Conservation (phyloP, 176 grass and related monocot species). For the Phyllostachys edulis region DNA sequence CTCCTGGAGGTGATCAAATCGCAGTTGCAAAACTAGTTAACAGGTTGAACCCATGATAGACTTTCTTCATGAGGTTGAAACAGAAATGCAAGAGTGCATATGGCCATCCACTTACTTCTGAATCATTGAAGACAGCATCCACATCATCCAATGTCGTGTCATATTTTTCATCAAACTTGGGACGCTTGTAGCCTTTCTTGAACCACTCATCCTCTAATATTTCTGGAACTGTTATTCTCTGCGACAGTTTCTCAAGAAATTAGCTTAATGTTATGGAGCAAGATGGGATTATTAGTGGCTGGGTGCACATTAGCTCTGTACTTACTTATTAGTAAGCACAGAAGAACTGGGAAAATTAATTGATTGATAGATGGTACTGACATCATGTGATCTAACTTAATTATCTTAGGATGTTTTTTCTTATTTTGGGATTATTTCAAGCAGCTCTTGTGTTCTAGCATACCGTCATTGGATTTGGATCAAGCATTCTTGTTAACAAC, state of each 20-base stretch:
- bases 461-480: constrained; percentile 85
- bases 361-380: neutral
- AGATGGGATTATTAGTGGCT: neutral
- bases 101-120: constrained; percentile 62
- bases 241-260: constrained; percentile 9
- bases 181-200: constrained; percentile 73
- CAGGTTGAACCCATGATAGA: neutral
- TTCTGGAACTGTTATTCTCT: constrained; percentile 90
- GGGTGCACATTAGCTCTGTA: neutral
- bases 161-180: constrained; percentile 78
- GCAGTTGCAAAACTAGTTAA: neutral
- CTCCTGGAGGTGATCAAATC: constrained; percentile 46
- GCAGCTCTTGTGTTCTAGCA: constrained; percentile 35
- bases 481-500: constrained; percentile 87
- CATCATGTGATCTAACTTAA: constrained; percentile 5
- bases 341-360: neutral
- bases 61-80: neutral
- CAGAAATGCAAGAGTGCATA: neutral
- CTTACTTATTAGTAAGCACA: neutral
- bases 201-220: constrained; percentile 97
- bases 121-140: constrained; percentile 86
- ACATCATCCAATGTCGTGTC: constrained; percentile 73
- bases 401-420: neutral
- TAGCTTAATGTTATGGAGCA: constrained; percentile 9
- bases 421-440: constrained; percentile 5